Base-by-base conservation (phyloP, 179 eudicot genomes). In the Beta corolliflora region DNA sequence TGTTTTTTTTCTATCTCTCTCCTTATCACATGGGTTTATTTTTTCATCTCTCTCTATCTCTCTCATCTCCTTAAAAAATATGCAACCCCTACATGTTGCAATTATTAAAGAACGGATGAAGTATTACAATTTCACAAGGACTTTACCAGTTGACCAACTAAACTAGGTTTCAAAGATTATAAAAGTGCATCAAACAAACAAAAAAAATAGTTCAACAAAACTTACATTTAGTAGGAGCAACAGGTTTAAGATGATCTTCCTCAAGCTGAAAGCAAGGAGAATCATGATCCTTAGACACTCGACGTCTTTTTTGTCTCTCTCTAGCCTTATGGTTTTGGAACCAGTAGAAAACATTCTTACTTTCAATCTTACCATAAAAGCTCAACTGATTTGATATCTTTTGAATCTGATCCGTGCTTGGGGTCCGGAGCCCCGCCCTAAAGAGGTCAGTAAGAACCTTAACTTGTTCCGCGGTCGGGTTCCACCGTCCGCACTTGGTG, bases 341-440 rank as follows among this genome's bases (percentile, higher is more conserved):
- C 99, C 99, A 96, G 66, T 96, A 96, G 60, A 96, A 96, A 0
- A 96, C 99, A 81, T 96, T 96, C 86, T 96, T 96, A 77, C 97
- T 96, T 85, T 96, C 99, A 61, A 96, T 94, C 91, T 94, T 93
- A 18, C 99, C 99, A 70, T 96, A 96, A 73, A 86, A 89, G 83
- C 99, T 96, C 71, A 96, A 74, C 87, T 96, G 93, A 9, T 89
- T 85, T 0, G 99, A 96, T 84, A 96, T 96, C 90, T 90, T 92
- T 71, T 96, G 99, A 63, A 96, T 96, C 84, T 96, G 99, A 31
- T 96, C 97, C 15, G 98, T 96, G 64, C 88, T 96, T 0, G 99
- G 99, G 9, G 99, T 96, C 67, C 99, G 79, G 8, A 96, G 91
- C 41, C 99, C 99, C 0, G 98, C 86, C 89, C 93, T 85, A 83